phyloP scores from a whole-genome alignment of 192 early-diverging fungal species.

The Phycomyces blakesleeanus region DNA sequence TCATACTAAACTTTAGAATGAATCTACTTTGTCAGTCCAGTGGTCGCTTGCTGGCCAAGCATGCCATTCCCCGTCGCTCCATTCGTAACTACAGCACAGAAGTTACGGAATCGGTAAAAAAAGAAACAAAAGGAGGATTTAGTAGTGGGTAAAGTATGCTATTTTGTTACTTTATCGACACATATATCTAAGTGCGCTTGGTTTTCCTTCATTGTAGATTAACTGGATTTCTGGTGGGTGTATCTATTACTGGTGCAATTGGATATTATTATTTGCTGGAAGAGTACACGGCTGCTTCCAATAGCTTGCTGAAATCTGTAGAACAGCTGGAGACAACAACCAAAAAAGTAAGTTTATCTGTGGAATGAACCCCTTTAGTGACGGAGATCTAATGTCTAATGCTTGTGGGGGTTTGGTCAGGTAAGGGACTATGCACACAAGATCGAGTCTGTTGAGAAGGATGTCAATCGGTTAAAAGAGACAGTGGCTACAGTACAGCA shows the following conservation, averaged over 20 bases:
- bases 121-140: too few species aligned
- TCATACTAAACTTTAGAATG: too few species aligned
- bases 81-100: too few species aligned
- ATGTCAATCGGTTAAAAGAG: constrained; percentile 52
- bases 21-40: too few species aligned
- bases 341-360: constrained; percentile 51
- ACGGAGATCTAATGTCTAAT: neutral
- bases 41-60: too few species aligned
- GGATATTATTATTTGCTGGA: constrained; percentile 86
- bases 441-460: constrained; percentile 71
- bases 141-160: too few species aligned
- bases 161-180: too few species aligned
- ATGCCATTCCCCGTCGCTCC: too few species aligned
- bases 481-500: constrained; percentile 60
- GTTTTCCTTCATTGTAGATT: constrained; percentile 32
- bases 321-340: constrained; percentile 77
- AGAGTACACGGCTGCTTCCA: constrained; percentile 77
- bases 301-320: constrained; percentile 66
- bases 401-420: constrained; percentile 26
- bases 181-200: too few species aligned
- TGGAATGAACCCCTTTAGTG: neutral
- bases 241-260: constrained; percentile 63
- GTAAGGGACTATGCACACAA: constrained; percentile 70
- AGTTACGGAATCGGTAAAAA: too few species aligned
- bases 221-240: constrained; percentile 76